phyloP scores from a whole-genome alignment of 73 alveolate genomes.

The Uronychia setigera region DNA sequence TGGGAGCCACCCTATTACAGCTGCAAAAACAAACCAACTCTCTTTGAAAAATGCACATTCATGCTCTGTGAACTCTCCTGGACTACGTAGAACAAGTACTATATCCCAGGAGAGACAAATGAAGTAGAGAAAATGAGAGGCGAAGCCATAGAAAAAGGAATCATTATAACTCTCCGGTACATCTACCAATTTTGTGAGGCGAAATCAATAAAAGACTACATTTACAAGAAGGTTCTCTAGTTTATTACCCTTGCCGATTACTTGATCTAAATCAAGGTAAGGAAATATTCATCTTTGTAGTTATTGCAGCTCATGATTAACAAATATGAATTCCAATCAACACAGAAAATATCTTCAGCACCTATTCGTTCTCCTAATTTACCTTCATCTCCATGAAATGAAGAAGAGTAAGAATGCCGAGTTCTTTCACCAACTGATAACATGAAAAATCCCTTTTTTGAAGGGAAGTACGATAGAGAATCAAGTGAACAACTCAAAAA shows the following conservation, averaged over 20 bases:
- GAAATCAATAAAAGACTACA: background rate
- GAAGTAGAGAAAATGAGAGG: constrained; percentile 32
- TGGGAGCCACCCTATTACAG: no score
- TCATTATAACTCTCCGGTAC: constrained; percentile 12
- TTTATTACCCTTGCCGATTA: background rate
- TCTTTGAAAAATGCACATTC: background rate
- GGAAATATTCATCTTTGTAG: background rate
- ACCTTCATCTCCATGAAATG: background rate
- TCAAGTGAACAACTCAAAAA: background rate
- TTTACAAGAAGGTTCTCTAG: background rate
- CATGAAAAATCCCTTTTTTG: no score
- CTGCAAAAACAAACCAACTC: background rate
- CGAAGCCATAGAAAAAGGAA: constrained; percentile 29
- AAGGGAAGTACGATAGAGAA: background rate
- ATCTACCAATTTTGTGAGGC: background rate
- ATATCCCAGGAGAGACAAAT: constrained; percentile 51
- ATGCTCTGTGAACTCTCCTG: background rate
- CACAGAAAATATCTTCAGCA: background rate
- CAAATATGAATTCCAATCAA: background rate
- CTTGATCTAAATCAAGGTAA: background rate
- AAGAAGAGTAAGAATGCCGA: background rate
- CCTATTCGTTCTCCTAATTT: background rate
- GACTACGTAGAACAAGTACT: constrained; percentile 16
- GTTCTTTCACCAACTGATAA: no score
- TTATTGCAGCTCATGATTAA: background rate